Conservation (phyloP, 352 stramenopile genomes). For the Pseudoperonospora humuli region DNA sequence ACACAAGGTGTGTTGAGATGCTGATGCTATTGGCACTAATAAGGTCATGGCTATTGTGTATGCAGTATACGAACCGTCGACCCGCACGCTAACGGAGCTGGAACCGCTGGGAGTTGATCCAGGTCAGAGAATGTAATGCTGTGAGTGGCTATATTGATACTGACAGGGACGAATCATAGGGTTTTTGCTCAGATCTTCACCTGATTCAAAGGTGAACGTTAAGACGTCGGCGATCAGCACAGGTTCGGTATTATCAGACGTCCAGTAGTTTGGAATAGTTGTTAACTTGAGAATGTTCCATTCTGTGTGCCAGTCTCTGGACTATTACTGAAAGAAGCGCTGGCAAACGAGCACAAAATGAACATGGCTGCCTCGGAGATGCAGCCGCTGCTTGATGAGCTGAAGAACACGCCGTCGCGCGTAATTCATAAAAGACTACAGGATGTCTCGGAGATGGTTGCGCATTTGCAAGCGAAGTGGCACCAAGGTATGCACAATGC, state of each 20-base stretch:
- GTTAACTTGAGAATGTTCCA: background rate
- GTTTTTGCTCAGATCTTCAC: conserved; percentile 10
- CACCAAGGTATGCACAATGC: conserved; percentile 34
- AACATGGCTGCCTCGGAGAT: conserved; percentile 51
- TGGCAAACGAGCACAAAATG: conserved; percentile 53
- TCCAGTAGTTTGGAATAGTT: too few relatives aligned
- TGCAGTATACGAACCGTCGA: conserved; percentile 24
- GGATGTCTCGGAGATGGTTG: conserved; percentile 68
- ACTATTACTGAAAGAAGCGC: conserved; percentile 31
- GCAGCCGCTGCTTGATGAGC: conserved; percentile 49
- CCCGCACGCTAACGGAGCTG: conserved; percentile 19
- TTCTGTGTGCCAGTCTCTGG: conserved; percentile 5
- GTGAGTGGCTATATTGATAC: background rate
- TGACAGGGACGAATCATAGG: conserved; percentile 2
- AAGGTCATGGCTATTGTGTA: too few relatives aligned
- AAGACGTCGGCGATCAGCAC: conserved; percentile 7
- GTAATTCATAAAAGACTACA: conserved; percentile 71
- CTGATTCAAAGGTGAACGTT: conserved; percentile 13
- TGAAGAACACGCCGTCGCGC: conserved; percentile 44
- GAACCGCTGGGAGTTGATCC: conserved; percentile 16
- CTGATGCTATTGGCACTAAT: background rate
- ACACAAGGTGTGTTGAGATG: conserved; percentile 5
- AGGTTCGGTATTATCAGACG: background rate
- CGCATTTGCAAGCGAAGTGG: conserved; percentile 63
- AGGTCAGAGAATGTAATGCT: conserved; percentile 6